Evolutionary conservation across 768 basidiomycete genomes (phyloP).

Genomic region (Tylopilus rubrobrunneus): DNA sequence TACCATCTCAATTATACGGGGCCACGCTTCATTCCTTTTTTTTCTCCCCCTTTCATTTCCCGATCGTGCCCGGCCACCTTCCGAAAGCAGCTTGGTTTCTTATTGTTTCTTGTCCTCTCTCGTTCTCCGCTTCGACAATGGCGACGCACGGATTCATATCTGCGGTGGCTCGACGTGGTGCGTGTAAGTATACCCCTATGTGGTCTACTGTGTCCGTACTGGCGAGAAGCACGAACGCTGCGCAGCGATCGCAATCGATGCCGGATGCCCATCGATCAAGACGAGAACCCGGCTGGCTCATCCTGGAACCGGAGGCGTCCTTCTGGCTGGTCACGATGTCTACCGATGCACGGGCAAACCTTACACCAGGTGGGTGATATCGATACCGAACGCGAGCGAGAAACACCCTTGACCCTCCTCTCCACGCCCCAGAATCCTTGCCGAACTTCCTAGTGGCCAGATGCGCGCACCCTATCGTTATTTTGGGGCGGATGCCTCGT

Average conservation of each 20-base stretch:
- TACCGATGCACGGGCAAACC: background rate
- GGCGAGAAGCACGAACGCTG: background rate
- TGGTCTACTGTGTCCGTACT: constrained; percentile 4
- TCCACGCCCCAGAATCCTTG: too few species aligned
- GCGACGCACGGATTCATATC: constrained; percentile 11
- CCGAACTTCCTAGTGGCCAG: too few species aligned
- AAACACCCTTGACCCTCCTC: background rate
- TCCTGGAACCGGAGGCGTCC: background rate
- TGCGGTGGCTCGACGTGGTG: background rate
- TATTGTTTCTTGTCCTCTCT: background rate
- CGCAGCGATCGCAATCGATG: constrained; percentile 17
- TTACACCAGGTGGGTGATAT: background rate
- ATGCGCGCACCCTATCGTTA: background rate
- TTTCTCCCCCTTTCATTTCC: background rate
- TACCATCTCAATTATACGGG: background rate
- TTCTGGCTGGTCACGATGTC: background rate
- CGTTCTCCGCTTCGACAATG: background rate
- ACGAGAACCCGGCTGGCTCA: background rate
- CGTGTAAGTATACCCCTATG: constrained; percentile 7
- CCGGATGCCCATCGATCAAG: constrained; percentile 3
- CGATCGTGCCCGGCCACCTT: background rate
- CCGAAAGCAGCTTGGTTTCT: background rate
- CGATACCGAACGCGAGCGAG: background rate
- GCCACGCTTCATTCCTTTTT: background rate
- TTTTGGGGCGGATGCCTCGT: background rate